A percentile compares a stretch with the other conserved stretches of the same genome.
These are phyloP conservation scores for Scutellaria baicalensis DNA, from an alignment of 257 asterid species.

Conservation along the genomic window DNA sequence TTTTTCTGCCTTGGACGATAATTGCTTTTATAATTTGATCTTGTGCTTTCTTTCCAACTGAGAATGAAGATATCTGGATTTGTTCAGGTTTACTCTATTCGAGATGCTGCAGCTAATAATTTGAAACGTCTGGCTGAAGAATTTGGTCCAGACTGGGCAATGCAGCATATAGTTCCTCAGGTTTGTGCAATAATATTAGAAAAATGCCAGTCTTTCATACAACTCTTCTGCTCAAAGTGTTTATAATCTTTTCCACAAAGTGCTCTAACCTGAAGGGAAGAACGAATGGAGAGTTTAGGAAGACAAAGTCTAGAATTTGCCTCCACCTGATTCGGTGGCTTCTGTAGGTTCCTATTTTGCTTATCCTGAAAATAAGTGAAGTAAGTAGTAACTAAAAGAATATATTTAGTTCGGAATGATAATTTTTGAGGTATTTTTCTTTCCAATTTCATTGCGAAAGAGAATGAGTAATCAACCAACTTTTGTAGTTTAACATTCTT, in stretches of 20 bases:
- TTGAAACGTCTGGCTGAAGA: slow-evolving; percentile 80
- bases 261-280: no score
- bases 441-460: no score
- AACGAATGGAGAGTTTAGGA: no score
- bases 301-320: no score
- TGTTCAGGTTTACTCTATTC: slow-evolving; percentile 66
- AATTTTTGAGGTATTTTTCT: no score
- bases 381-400: no score
- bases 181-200: slow-evolving; percentile 24
- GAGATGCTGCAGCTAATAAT: slow-evolving; percentile 85
- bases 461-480: no score
- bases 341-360: no score
- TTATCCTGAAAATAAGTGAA: no score
- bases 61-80: not conserved
- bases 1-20: not conserved
- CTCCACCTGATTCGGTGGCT: no score
- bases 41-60: not conserved
- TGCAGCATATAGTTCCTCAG: slow-evolving; percentile 91
- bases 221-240: not conserved
- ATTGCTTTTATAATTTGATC: not conserved
- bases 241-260: not conserved
- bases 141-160: slow-evolving; percentile 93
- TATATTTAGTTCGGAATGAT: no score
- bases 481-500: no score
- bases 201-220: not conserved